A percentile compares a stretch with the other conserved stretches of the same genome.
These are phyloP conservation scores for Aaosphaeria arxii DNA, from an alignment of 2,329 filamentous ascomycete species.

Conservation along the genomic window DNA sequence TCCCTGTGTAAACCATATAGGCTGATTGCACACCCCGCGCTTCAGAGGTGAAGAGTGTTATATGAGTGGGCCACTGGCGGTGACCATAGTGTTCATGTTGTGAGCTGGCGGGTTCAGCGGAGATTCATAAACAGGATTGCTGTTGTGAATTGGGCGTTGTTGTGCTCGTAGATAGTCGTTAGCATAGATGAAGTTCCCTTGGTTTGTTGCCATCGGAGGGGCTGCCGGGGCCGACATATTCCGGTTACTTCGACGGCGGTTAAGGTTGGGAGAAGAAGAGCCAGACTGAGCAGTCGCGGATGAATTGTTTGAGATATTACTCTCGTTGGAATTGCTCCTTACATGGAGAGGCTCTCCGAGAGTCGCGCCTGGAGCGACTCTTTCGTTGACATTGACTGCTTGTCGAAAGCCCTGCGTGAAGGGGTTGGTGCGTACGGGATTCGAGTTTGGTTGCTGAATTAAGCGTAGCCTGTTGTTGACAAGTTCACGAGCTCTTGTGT, in stretches of 20 bases:
- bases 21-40: no score
- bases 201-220: constrained; percentile 12
- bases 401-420: constrained; percentile 31
- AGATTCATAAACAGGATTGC: constrained; percentile 21
- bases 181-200: constrained; percentile 23
- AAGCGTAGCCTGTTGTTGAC: constrained; percentile 33
- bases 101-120: constrained; percentile 21
- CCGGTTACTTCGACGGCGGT: constrained; percentile 34
- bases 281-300: constrained; percentile 22
- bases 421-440: constrained; percentile 33
- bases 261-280: constrained; percentile 26
- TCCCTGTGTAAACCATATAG: no score
- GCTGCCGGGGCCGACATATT: constrained; percentile 24
- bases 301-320: constrained; percentile 25
- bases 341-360: constrained; percentile 16
- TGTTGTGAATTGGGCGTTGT: constrained; percentile 17
- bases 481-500: constrained; percentile 33
- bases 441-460: constrained; percentile 13
- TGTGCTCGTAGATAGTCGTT: constrained; percentile 29
- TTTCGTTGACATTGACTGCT: constrained; percentile 17
- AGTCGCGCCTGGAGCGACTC: constrained; percentile 2
- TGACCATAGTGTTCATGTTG: constrained; percentile 28
- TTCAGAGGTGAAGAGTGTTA: constrained; percentile 2
- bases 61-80: constrained; percentile 24
- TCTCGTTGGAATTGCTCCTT: constrained; percentile 33